phyloP scores from a whole-genome alignment of 768 basidiomycete genomes.

The Mycena polygramma region DNA sequence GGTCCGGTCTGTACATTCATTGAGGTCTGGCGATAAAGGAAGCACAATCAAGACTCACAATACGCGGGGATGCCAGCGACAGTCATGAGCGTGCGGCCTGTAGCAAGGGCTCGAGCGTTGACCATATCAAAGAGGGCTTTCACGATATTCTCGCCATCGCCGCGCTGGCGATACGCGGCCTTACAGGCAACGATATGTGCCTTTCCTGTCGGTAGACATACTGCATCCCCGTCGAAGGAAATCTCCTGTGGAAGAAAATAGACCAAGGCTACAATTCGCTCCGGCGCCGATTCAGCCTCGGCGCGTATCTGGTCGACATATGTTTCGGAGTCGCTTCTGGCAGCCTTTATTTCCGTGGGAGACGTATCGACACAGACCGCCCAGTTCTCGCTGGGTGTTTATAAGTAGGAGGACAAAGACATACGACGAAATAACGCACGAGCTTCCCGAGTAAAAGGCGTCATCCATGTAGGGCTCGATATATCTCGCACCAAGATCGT shows the following conservation, averaged over 20 bases:
- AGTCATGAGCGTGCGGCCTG: slow-evolving; percentile 6
- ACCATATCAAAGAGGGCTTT: slow-evolving; percentile 21
- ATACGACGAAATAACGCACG: neutral
- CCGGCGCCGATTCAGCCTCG: slow-evolving; percentile 12
- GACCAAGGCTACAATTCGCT: slow-evolving; percentile 19
- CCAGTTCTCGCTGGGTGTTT: neutral
- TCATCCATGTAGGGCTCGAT: slow-evolving; percentile 17
- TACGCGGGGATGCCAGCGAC: slow-evolving; percentile 3
- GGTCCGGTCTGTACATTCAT: slow-evolving; percentile 1
- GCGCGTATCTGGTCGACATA: slow-evolving; percentile 10
- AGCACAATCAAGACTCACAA: neutral
- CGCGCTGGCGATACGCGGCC: neutral
- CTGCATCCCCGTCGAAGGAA: slow-evolving; percentile 22
- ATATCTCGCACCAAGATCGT: slow-evolving; percentile 2
- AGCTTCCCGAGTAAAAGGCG: slow-evolving; percentile 11
- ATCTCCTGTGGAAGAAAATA: slow-evolving; percentile 5
- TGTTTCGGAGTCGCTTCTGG: neutral
- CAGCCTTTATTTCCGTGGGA: neutral
- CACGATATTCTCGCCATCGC: slow-evolving; percentile 7
- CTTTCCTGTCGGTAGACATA: neutral
- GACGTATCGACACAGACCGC: slow-evolving; percentile 19
- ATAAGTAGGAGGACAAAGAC: neutral
- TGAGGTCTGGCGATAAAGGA: neutral
- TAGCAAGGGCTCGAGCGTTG: neutral
- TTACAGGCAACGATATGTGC: slow-evolving; percentile 21